Evolutionary conservation across 164 flowering plant species (phyloP).

Genomic region (Dillenia suffruticosa): DNA sequence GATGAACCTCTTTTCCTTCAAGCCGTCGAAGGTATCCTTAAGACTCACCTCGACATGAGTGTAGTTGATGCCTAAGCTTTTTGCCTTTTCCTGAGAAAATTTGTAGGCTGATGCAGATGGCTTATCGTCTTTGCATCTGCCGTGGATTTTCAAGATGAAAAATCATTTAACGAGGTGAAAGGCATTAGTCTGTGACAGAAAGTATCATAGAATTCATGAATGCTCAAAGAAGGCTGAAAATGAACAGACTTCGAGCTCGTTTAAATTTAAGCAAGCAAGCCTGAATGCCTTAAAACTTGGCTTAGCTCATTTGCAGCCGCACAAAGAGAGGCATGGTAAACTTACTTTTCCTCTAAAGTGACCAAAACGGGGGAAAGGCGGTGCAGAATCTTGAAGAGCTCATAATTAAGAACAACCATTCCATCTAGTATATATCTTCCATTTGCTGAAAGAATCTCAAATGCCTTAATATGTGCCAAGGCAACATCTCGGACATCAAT

Average conservation of each 20-base stretch:
- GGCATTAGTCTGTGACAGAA: not conserved
- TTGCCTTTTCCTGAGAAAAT: constrained; percentile 33
- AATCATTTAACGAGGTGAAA: not conserved
- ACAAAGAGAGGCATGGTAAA: not conserved
- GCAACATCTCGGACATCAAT: constrained; percentile 54
- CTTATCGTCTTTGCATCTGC: constrained; percentile 18
- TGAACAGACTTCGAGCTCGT: too few relatives aligned
- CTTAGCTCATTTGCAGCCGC: not conserved
- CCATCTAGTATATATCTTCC: constrained; percentile 43
- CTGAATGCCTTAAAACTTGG: too few relatives aligned
- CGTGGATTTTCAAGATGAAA: not conserved
- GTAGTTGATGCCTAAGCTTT: constrained; percentile 32
- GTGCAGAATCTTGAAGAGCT: constrained; percentile 20
- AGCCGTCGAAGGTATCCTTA: constrained; percentile 39
- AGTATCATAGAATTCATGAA: not conserved
- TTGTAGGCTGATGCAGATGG: constrained; percentile 7
- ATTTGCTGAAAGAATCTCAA: constrained; percentile 36
- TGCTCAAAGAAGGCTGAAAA: too few relatives aligned
- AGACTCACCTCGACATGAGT: constrained; percentile 30
- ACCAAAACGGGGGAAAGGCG: constrained; percentile 23
- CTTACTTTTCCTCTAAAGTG: constrained; percentile 25
- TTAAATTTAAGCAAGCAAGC: too few relatives aligned
- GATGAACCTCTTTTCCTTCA: constrained; percentile 28
- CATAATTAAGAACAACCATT: constrained; percentile 6
- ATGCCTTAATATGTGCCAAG: constrained; percentile 40